Evolutionary conservation across 176 grass and related monocot species (phyloP), one percentile per base, ranked within the genome.

Genomic region (Ensete ventricosum): DNA sequence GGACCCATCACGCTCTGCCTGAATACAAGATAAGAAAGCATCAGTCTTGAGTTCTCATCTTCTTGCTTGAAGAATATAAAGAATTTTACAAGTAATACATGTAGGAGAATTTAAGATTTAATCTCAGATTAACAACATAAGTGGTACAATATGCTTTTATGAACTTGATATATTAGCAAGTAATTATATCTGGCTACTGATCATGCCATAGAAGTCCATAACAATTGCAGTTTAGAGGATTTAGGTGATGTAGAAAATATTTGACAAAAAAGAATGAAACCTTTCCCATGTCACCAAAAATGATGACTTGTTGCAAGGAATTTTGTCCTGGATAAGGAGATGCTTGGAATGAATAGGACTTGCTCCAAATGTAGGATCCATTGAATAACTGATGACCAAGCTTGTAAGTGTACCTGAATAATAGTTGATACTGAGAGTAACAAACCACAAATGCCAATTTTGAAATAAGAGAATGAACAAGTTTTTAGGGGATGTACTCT

Each of bases 211-310:
- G 34, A 43, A 43, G 34, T 43, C 34, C 34, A 43, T 43, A 43
- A 43, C 4, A 43, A 43, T 43, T 43, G 34, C 3, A 43, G 34
- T 43, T 43, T 43, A 43, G 34, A 43, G 34, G 34, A 43, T 43
- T 43, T 43, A 43, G 34, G 34, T 43, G 34, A 43, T 43, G 34
- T 43, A 43, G 5, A 43, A 43, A 6, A 43, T 4, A 43, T 43
- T 43, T 43, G 4, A 43, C 34, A 43, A 43, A 43, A 43, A 6
- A 43, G 34, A 43, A 43, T 43, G 4, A 43, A 77, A 96, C 93
- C 93, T 97, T 97, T 74, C 93, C 93, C 93, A 97, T 90, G 62
- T 97, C 93, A 16, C 93, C 93, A 21, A 97, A 97, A 70, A 97
- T 90, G 50, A 97, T 64, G 49, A 97, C 82, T 21, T 82, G 72